Base-by-base conservation (phyloP, 306 rosid species). In the Calophaca sinica region DNA sequence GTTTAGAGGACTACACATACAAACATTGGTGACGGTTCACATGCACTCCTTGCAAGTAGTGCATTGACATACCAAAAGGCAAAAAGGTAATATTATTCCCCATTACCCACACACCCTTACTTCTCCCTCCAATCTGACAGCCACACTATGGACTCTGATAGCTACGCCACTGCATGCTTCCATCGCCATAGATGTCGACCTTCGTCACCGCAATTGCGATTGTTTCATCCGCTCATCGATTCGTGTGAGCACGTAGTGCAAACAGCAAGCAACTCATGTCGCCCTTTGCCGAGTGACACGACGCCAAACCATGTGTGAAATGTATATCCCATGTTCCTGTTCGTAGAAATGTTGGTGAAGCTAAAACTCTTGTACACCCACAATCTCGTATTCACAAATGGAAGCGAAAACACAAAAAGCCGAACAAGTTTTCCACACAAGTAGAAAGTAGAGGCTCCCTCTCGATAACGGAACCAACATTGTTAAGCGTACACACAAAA, bases 351-450 rank as follows among this genome's bases (percentile, higher is more conserved):
- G 97, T 69, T 88, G 3, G 63, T 74, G 75, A 88, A 82, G 84
- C 77, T 92, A n/a, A 91, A 86, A 71, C 66, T 78, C 51, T 50
- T 89, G 33, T 89, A 88, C 70, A 13, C 83, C 15, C 82, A 75
- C 48, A n/a, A 75, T 13, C 44, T 83, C 8, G 9, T 68, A 2
- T 60, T 66, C 13, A 50, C 72, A 31, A 80, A 84, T 46, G 38
- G 77, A 4, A 77, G 74, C 70, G 72, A 36, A 50, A 60, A 13
- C 7, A 38, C 75, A 1, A 89, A 86, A 80, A 15, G 35, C 69
- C 48, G 81, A 73, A 4, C 72, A 66, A 42, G 15, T 72, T 31
- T 9, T 75, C 62, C 84, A 35, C 10, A 82, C 69, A 39, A 55
- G 61, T 15, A 68, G 72, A 67, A 69, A 74, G 6, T 77, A 76